phyloP scores from a whole-genome alignment of 2,329 filamentous ascomycete species.

The Leptosphaerulina australis region DNA sequence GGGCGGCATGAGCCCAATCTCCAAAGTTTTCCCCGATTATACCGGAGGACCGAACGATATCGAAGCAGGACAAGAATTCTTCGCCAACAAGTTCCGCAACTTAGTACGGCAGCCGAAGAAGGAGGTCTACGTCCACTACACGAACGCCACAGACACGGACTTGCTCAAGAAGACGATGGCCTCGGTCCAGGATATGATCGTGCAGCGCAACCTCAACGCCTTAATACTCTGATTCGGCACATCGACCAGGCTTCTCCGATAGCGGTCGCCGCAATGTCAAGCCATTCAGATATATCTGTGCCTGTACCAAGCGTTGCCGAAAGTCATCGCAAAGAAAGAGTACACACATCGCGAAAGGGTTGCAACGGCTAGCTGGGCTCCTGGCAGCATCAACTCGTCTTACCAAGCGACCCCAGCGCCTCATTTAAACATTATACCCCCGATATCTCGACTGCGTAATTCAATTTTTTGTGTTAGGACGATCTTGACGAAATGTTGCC shows the following conservation, averaged over 20 bases:
- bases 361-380: neutral
- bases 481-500: slow-evolving; percentile 31
- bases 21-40: slow-evolving; percentile 58
- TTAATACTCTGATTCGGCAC: slow-evolving; percentile 50
- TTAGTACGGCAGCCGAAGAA: slow-evolving; percentile 57
- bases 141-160: slow-evolving; percentile 59
- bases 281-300: neutral
- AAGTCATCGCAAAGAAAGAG: neutral
- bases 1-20: slow-evolving; percentile 54
- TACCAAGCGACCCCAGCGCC: slow-evolving; percentile 5
- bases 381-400: slow-evolving; percentile 3
- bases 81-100: slow-evolving; percentile 58
- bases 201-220: slow-evolving; percentile 59
- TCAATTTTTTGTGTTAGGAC: slow-evolving; percentile 29
- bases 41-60: slow-evolving; percentile 53
- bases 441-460: slow-evolving; percentile 28
- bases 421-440: slow-evolving; percentile 38
- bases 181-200: slow-evolving; percentile 61
- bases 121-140: slow-evolving; percentile 60
- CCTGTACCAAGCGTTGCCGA: neutral
- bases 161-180: slow-evolving; percentile 64
- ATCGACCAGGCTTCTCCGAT: neutral
- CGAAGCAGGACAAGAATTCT: slow-evolving; percentile 57
- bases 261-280: neutral
- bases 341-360: neutral